Evolutionary conservation across 352 stramenopile species (phyloP).

Genomic region (Phytophthora sp.): DNA sequence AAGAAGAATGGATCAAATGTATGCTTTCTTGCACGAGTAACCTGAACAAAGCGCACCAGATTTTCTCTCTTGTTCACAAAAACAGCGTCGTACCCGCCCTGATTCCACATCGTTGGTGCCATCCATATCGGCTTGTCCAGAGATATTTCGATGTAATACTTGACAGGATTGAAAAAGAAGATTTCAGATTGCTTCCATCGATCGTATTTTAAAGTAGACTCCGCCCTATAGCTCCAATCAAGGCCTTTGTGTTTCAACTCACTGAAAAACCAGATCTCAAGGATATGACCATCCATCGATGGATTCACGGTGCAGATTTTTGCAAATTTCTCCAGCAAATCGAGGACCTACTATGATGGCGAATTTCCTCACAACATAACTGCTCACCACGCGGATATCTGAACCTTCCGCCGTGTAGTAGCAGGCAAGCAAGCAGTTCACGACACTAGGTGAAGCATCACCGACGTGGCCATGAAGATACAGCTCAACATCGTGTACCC

Average conservation of each 20-base stretch:
- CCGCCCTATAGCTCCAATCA: background rate
- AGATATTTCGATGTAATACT: background rate
- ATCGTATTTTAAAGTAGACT: background rate
- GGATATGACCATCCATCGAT: too few species aligned
- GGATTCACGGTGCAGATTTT: too few species aligned
- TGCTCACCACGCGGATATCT: background rate
- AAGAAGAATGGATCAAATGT: background rate
- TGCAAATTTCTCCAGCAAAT: background rate
- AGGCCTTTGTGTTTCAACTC: background rate
- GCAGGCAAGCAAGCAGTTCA: background rate
- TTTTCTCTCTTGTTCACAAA: constrained; percentile 7
- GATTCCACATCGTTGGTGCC: constrained; percentile 8
- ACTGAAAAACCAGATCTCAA: constrained; percentile 7
- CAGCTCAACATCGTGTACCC: background rate
- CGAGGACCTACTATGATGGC: background rate
- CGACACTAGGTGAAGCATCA: background rate
- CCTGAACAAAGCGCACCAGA: constrained; percentile 5
- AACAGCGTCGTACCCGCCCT: constrained; percentile 2
- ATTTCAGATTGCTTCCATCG: background rate
- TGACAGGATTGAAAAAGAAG: background rate
- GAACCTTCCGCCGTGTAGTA: too few species aligned
- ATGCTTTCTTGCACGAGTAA: background rate
- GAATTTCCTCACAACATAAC: background rate
- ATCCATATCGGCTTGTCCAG: constrained; percentile 1
- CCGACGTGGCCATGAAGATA: background rate